Evolutionary conservation across 352 stramenopile species (phyloP), one percentile per base, ranked within the genome.

Genomic region (Phytophthora niederhauseri): DNA sequence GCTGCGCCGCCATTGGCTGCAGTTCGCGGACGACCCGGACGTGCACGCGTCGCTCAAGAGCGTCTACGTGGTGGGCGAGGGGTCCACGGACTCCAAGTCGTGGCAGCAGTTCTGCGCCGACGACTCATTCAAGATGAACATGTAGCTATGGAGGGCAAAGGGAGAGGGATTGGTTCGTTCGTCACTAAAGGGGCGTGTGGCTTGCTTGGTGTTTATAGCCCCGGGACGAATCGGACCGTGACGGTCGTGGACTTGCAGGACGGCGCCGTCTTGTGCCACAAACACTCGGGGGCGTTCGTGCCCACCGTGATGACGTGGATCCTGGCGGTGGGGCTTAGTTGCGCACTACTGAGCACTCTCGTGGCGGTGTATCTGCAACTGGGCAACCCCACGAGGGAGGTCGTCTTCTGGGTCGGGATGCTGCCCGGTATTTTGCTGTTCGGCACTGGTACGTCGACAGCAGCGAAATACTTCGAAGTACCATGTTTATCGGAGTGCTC

Each of bases 341-440:
- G 76, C 50, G 67, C 73, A 11, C 61, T 82, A 19, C 56, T 90
- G 28, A 83, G 81, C 54, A 70, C 85, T 3, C 26, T 83, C 3
- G 43, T 78, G 51, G 69, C 81, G 54, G 61, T 90, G 24, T 94
- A 91, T 61, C 67, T 94, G 70, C 84, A 93, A 31, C 56, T 94
- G 46, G 83, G 83, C 43, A 69, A 77, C 17, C 84, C 87, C n/a
- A 81, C 83, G 26, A 81, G 76, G 64, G 77, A 77, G n/a, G 66
- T 84, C 50, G 70, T 94, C 58, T 87, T 82, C 30, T 81, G 78
- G 64, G 69, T 91, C 26, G 87, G 87, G 38, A 75, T 76, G 20
- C 38, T 92, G 24, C 87, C 87, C 0, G 74, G 80, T 0, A 68
- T 85, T 64, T 68, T 76, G 63, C 78, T 94, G 17, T 76, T 92